Evolutionary conservation across 106 monocot species (phyloP).

Genomic region (Acanthochlamys bracteata): DNA sequence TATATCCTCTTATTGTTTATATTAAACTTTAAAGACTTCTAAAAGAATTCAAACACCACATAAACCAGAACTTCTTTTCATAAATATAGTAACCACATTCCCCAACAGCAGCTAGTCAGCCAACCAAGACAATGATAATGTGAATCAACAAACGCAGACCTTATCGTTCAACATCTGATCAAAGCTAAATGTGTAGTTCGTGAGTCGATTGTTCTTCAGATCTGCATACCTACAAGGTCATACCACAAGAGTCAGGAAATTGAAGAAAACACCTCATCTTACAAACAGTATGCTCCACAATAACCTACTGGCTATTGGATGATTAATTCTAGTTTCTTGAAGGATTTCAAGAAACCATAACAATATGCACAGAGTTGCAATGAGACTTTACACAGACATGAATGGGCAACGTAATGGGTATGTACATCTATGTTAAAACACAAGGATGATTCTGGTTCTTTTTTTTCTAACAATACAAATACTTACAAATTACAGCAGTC

Average conservation of each 20-base stretch:
- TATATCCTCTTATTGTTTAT: too few species aligned
- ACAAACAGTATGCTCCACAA: background rate
- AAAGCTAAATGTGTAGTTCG: slow-evolving; percentile 91
- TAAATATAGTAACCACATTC: too few species aligned
- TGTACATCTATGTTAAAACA: too few species aligned
- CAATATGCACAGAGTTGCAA: too few species aligned
- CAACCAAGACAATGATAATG: background rate
- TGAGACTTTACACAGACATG: too few species aligned
- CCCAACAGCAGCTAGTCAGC: background rate
- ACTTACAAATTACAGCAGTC: background rate
- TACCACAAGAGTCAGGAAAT: background rate
- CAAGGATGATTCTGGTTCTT: too few species aligned
- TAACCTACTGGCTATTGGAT: background rate
- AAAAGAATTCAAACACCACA: too few species aligned
- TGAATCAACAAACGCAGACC: slow-evolving; percentile 23
- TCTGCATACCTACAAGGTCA: slow-evolving; percentile 65
- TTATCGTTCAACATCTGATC: slow-evolving; percentile 93
- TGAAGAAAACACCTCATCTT: background rate
- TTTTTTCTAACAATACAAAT: background rate
- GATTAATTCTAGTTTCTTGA: too few species aligned
- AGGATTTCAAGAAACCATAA: too few species aligned
- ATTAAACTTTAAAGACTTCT: too few species aligned
- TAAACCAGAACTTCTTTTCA: too few species aligned
- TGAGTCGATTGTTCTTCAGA: slow-evolving; percentile 86
- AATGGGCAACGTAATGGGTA: too few species aligned